Percentiles rank a stretch among this genome's conserved stretches.
Conservation (phyloP, 257 asterid genomes). For the Jacaranda copaia region DNA sequence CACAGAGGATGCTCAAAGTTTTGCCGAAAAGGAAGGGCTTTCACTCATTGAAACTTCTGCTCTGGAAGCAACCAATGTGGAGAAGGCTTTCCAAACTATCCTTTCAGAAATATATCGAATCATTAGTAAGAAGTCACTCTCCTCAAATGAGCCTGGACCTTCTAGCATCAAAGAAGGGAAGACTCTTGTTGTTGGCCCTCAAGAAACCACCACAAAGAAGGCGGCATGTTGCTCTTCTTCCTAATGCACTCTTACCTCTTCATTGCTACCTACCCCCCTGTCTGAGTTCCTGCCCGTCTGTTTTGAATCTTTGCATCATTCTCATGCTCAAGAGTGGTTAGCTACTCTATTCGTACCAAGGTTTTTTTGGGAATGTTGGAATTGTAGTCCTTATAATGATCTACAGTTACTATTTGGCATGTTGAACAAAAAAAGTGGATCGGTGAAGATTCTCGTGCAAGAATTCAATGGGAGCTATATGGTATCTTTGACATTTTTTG, state of each 20-base stretch:
- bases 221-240: slow-evolving; percentile 82
- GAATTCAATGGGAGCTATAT: not conserved
- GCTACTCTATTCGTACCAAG: slow-evolving; percentile 13
- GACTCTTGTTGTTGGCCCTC: slow-evolving; percentile 77
- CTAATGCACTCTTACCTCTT: slow-evolving; percentile 17
- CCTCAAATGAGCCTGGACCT: slow-evolving; percentile 68
- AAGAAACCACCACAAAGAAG: slow-evolving; percentile 63
- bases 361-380: slow-evolving; percentile 26
- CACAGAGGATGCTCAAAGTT: slow-evolving; percentile 93
- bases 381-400: not conserved
- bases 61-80: slow-evolving; percentile 87
- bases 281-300: not conserved
- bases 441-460: not conserved
- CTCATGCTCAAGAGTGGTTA: not conserved
- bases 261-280: not conserved
- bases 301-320: slow-evolving; percentile 23
- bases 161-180: slow-evolving; percentile 78
- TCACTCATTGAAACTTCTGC: slow-evolving; percentile 93
- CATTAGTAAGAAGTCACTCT: slow-evolving; percentile 82
- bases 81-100: slow-evolving; percentile 82
- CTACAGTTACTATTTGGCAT: slow-evolving; percentile 11
- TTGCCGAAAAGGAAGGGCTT: slow-evolving; percentile 87
- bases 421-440: slow-evolving; percentile 4
- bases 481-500: not conserved
- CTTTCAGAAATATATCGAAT: slow-evolving; percentile 87